A percentile compares a stretch with the other conserved stretches of the same genome.
Conservation (phyloP, 73 alveolate species). For the Symbiodinium pilosum region DNA sequence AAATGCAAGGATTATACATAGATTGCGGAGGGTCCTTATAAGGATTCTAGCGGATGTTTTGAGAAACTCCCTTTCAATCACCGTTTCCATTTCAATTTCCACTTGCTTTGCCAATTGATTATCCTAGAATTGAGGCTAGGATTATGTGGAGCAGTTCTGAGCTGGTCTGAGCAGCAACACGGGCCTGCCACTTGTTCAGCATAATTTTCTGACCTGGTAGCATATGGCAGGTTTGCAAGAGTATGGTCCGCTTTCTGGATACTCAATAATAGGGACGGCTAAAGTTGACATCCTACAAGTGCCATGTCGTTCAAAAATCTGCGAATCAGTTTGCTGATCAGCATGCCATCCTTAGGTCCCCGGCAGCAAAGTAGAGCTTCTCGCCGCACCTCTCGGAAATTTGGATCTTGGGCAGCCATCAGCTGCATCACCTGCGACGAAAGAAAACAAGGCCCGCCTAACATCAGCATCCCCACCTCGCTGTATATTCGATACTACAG, state of each 20-base stretch:
- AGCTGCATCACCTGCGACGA: slow-evolving; percentile 75
- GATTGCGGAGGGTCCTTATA: no score
- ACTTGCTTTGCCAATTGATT: no score
- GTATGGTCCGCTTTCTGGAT: not conserved
- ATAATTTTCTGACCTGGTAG: slow-evolving; percentile 69
- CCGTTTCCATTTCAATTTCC: no score
- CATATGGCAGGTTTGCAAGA: not conserved
- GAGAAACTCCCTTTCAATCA: no score
- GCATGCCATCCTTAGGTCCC: not conserved
- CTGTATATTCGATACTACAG: not conserved
- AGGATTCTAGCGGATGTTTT: no score
- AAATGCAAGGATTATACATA: no score
- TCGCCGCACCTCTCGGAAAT: slow-evolving; percentile 71
- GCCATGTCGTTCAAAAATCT: not conserved
- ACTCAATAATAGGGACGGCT: not conserved
- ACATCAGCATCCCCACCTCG: not conserved
- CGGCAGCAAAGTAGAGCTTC: slow-evolving; percentile 80
- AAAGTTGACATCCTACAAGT: no score
- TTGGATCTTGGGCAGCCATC: slow-evolving; percentile 55
- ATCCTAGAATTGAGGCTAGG: no score
- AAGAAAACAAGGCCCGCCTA: not conserved
- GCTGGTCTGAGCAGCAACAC: no score
- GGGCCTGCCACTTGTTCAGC: slow-evolving; percentile 94
- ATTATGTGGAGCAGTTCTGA: no score
- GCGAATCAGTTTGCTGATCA: no score